These are phyloP conservation scores for Dryas drummondii DNA, from an alignment of 306 rosid species.

Conservation along the genomic window DNA sequence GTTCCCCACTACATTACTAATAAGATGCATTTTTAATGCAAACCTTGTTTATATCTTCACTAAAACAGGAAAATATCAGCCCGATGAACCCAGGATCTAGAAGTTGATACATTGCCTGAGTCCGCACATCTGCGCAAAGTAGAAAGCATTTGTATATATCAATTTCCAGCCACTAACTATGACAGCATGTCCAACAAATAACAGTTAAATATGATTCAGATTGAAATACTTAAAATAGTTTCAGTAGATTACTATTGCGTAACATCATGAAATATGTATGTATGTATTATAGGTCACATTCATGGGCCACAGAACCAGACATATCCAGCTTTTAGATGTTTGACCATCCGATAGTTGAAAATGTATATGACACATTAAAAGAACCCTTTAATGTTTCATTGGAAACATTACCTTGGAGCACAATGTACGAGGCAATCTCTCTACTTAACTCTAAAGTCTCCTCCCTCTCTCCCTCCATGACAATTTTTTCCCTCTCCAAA, in stretches of 20 bases:
- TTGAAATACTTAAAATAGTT: neutral
- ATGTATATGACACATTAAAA: neutral
- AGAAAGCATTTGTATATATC: neutral
- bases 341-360: neutral
- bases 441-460: neutral
- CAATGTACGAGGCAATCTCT: neutral
- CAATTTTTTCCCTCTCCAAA: neutral
- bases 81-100: conserved; percentile 98
- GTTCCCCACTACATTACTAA: neutral
- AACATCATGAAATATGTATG: neutral
- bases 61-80: conserved; percentile 90
- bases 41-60: conserved; percentile 91
- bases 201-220: neutral
- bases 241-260: neutral
- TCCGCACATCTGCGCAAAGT: conserved; percentile 70
- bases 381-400: neutral
- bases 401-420: neutral
- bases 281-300: neutral
- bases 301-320: neutral
- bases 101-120: conserved; percentile 96
- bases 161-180: conserved; percentile 7
- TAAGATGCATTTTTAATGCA: conserved; percentile 28
- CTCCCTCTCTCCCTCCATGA: conserved; percentile 3
- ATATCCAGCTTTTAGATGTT: conserved; percentile 3
- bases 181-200: conserved; percentile 10